A percentile compares a stretch with the other conserved stretches of the same genome.
phyloP scores from a whole-genome alignment of 208 protist genomes.

The Trypanosoma vivax region DNA sequence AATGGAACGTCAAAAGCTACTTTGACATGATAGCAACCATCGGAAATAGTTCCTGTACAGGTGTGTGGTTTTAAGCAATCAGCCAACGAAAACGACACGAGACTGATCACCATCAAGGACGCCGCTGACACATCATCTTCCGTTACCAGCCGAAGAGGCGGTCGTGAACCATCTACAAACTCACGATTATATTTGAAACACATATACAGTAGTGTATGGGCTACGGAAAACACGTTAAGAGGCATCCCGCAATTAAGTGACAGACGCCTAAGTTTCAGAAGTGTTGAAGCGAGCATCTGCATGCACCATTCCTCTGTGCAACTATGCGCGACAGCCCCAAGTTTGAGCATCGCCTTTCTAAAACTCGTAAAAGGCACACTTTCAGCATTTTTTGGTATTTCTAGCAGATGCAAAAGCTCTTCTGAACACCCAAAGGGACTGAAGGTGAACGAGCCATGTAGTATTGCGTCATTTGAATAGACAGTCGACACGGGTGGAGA shows the following conservation, averaged over 20 bases:
- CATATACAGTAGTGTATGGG: slow-evolving; percentile 25
- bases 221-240: slow-evolving; percentile 13
- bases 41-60: slow-evolving; percentile 45
- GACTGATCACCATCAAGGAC: slow-evolving; percentile 48
- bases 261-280: slow-evolving; percentile 27
- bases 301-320: slow-evolving; percentile 49
- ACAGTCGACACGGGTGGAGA: slow-evolving; percentile 10
- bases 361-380: slow-evolving; percentile 22
- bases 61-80: slow-evolving; percentile 54
- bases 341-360: slow-evolving; percentile 34
- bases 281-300: slow-evolving; percentile 36
- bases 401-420: slow-evolving; percentile 12
- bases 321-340: slow-evolving; percentile 28
- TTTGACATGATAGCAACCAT: slow-evolving; percentile 70
- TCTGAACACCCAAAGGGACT: slow-evolving; percentile 11
- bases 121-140: slow-evolving; percentile 61
- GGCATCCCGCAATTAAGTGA: slow-evolving; percentile 6
- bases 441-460: slow-evolving; percentile 15
- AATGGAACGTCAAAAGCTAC: slow-evolving; percentile 67
- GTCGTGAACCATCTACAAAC: slow-evolving; percentile 54
- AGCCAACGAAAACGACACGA: slow-evolving; percentile 19
- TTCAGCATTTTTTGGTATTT: slow-evolving; percentile 2
- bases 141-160: slow-evolving; percentile 55
- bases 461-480: slow-evolving; percentile 15
- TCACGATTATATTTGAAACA: slow-evolving; percentile 77